Evolutionary conservation across 352 stramenopile species (phyloP).

Genomic region (Phytophthora quininea): DNA sequence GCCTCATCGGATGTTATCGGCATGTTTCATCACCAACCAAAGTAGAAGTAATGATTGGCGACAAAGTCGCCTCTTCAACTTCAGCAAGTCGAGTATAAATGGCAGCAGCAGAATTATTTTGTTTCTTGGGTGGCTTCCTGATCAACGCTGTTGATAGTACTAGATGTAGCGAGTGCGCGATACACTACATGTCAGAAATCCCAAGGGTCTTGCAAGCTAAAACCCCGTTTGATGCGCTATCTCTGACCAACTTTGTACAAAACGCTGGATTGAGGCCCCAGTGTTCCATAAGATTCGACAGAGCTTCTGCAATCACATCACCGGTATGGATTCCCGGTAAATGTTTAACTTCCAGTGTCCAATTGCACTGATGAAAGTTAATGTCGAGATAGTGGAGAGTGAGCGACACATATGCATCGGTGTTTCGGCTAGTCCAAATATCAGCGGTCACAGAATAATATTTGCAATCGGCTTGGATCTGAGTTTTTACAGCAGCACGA

Average conservation of each 20-base stretch:
- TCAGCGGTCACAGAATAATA: conserved; percentile 17
- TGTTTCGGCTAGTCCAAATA: conserved; percentile 7
- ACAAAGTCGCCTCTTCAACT: background rate
- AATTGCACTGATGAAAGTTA: conserved; percentile 1
- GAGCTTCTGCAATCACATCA: background rate
- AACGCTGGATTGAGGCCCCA: background rate
- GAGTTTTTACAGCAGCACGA: conserved; percentile 7
- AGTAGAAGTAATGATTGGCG: too few relatives aligned
- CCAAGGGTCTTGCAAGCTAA: background rate
- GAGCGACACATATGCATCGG: conserved; percentile 9
- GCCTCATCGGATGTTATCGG: background rate
- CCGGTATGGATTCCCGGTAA: conserved; percentile 9
- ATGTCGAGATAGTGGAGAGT: conserved; percentile 11
- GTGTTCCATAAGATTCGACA: background rate
- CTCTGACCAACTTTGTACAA: background rate
- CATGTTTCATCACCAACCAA: background rate
- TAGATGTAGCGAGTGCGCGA: conserved; percentile 1
- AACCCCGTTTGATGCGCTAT: background rate
- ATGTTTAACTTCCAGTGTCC: conserved; percentile 17
- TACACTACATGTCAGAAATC: background rate
- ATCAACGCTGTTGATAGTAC: background rate
- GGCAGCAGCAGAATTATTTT: too few relatives aligned
- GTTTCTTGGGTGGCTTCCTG: background rate
- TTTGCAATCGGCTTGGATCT: background rate
- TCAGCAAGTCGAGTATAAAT: too few relatives aligned